Conservation (phyloP, 2,329 filamentous ascomycete genomes). For the Hypomyces perniciosus region DNA sequence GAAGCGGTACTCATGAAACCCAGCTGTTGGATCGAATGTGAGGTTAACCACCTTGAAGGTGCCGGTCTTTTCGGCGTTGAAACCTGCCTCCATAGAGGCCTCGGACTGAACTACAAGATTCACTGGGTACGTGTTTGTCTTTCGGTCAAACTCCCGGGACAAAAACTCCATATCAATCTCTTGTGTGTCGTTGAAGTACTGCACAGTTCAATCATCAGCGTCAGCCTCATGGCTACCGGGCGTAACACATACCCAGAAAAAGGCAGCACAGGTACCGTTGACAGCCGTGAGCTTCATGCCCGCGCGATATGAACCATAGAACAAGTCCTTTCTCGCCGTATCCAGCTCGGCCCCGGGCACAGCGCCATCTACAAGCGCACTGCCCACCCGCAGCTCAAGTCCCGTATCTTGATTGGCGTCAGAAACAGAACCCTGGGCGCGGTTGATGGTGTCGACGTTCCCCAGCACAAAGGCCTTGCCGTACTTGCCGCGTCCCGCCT, state of each 20-base stretch:
- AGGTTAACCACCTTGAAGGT: constrained; percentile 54
- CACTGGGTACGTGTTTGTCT: constrained; percentile 49
- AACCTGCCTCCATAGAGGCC: constrained; percentile 51
- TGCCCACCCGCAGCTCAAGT: constrained; percentile 51
- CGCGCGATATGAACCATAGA: constrained; percentile 65
- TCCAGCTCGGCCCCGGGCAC: constrained; percentile 61
- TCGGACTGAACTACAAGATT: constrained; percentile 72
- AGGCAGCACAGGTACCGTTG: constrained; percentile 67
- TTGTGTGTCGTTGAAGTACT: constrained; percentile 74
- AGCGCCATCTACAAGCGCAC: constrained; percentile 39
- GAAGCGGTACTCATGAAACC: constrained; percentile 73
- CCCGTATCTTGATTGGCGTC: constrained; percentile 42
- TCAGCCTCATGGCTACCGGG: neutral
- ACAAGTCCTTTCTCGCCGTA: constrained; percentile 52
- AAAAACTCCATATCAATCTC: constrained; percentile 80
- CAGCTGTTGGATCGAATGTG: constrained; percentile 58
- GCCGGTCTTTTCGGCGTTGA: constrained; percentile 54
- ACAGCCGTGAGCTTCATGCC: constrained; percentile 57
- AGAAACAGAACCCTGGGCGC: constrained; percentile 38
- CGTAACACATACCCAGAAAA: constrained; percentile 61
- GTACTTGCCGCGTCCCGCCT: constrained; percentile 54
- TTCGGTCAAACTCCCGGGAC: constrained; percentile 54
- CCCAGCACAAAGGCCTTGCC: constrained; percentile 55
- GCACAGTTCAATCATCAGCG: neutral
- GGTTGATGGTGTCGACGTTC: constrained; percentile 41